phyloP scores from a whole-genome alignment of 73 alveolate species.

The Paraurostyla sp. region DNA sequence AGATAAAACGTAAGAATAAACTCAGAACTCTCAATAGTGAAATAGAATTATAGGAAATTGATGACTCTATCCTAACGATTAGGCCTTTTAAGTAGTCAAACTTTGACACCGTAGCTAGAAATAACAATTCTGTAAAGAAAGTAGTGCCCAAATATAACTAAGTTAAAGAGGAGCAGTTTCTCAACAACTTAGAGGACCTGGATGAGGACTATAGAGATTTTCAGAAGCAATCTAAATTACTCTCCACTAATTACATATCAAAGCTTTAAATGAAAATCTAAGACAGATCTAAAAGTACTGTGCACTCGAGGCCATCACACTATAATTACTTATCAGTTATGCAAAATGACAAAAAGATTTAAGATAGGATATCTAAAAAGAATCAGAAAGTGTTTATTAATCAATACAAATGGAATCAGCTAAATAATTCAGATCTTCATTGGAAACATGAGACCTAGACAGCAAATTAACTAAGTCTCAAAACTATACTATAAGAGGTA shows the following conservation, averaged over 20 bases:
- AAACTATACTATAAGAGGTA: background rate
- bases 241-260: background rate
- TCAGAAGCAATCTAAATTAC: background rate
- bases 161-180: background rate
- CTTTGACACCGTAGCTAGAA: too few species aligned
- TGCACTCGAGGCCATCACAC: background rate
- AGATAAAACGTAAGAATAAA: background rate
- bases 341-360: too few species aligned
- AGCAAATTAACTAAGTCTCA: background rate
- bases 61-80: background rate
- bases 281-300: background rate
- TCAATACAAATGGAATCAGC: conserved; percentile 1
- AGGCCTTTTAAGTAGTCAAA: background rate
- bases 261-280: background rate
- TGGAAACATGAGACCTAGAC: background rate
- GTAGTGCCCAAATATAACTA: too few species aligned
- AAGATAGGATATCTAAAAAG: background rate
- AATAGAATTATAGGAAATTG: conserved; percentile 1
- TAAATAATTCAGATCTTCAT: background rate
- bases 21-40: conserved; percentile 33
- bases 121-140: too few species aligned
- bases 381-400: background rate
- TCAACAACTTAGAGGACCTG: background rate
- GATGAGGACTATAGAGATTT: background rate
- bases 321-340: too few species aligned